Base-by-base conservation (phyloP, 305 asterid species). In the Fraxinus sp. region DNA sequence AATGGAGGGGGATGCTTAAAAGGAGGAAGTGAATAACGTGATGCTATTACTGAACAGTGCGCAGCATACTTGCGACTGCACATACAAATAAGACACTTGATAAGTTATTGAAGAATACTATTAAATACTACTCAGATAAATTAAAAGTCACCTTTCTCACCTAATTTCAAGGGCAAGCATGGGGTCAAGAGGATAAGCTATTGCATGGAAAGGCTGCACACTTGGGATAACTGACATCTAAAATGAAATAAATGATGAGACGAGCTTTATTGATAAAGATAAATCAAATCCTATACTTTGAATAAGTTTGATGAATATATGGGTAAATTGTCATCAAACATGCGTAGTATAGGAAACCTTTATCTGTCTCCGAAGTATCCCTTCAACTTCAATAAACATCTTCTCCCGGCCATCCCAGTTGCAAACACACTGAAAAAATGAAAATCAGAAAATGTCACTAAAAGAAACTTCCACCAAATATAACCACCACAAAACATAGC, bases 141-240 rank as follows among this genome's bases (percentile, higher is more conserved):
- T 30, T 4, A 33, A 72, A 14, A 77, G 71, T 85, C 32, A 79
- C 32, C 82, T 43, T 78, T 80, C 84, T 84, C 79, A 90, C 99
- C 99, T 97, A 87, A 97, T 97, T 81, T 97, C 98, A 81, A 95
- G 90, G 79, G 99, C 97, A 3, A 97, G 98, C 86, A 90, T 87
- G 70, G 99, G 95, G 84, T 97, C 99, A 85, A 97, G 98, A 62
- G 99, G 99, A 88, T 95, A 97, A 22, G 99, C 99, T 82, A 97
- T 95, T 41, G 99, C 99, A 89, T 97, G 99, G 89, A 97, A 97
- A 80, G 99, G 99, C 85, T 95, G 99, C 90, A 97, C 99, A 80
- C 99, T 97, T 43, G 99, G 98, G 86, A 97, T 92, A 84, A 97
- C 90, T 41, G 97, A 92, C 94, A 90, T 92, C 99, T 97, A 81